phyloP scores from a whole-genome alignment of 2,329 filamentous ascomycete genomes.

The Hymenoscyphus fructigenus region DNA sequence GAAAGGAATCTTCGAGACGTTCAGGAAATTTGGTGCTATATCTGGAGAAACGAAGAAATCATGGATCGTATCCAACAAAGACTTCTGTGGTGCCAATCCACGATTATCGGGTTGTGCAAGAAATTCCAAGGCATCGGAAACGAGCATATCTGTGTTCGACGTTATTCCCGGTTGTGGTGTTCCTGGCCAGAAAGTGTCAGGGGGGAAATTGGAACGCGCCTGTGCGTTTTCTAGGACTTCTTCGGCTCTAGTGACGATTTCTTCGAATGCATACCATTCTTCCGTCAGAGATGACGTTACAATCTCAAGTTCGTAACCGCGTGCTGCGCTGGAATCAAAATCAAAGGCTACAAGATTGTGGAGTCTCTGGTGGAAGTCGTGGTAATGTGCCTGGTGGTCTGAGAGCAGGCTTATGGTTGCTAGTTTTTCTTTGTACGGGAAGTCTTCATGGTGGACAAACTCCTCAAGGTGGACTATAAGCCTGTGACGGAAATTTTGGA shows the following conservation, averaged over 20 bases:
- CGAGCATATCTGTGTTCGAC: neutral
- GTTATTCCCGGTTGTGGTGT: neutral
- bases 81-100: neutral
- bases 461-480: neutral
- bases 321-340: neutral
- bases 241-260: neutral
- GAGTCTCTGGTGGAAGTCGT: neutral
- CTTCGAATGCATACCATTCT: neutral
- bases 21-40: constrained; percentile 11
- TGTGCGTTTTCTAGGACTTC: neutral
- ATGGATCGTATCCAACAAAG: constrained; percentile 2
- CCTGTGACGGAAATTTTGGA: neutral
- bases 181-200: neutral
- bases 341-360: neutral
- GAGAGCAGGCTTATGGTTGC: neutral
- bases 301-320: neutral
- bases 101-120: neutral
- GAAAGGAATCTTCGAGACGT: neutral
- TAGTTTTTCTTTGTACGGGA: neutral
- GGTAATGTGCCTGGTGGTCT: neutral
- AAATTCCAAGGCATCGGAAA: neutral
- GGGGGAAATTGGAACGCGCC: neutral
- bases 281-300: neutral
- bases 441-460: neutral
- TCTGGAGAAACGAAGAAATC: constrained; percentile 12